A percentile compares a stretch with the other conserved stretches of the same genome.
phyloP scores from a whole-genome alignment of 2,329 filamentous ascomycete genomes.

The Eurotiales sp. region DNA sequence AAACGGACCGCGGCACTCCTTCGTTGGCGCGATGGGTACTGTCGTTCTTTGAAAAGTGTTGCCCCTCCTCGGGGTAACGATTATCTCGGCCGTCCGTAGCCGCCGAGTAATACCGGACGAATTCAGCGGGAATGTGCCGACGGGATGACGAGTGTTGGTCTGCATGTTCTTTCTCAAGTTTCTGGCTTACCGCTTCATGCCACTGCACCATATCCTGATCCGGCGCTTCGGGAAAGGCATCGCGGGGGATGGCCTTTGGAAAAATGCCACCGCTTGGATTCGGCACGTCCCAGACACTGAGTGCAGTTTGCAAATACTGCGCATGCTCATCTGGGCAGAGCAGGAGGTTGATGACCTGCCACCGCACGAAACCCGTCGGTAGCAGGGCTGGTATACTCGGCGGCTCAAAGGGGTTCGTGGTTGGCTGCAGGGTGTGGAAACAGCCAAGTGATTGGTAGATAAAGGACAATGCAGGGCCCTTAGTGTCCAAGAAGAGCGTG shows the following conservation, averaged over 20 bases:
- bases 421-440: conserved; percentile 78
- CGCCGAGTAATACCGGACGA: conserved; percentile 22
- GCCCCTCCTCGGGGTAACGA: conserved; percentile 23
- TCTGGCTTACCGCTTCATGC: conserved; percentile 74
- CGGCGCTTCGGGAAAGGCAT: conserved; percentile 66
- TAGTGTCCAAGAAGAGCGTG: conserved; percentile 72
- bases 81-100: conserved; percentile 31
- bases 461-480: conserved; percentile 73
- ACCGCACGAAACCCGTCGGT: conserved; percentile 78
- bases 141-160: conserved; percentile 33
- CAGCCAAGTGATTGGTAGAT: conserved; percentile 91
- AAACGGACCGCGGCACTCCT: neutral
- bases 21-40: conserved; percentile 8
- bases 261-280: conserved; percentile 62
- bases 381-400: conserved; percentile 83
- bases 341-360: conserved; percentile 88
- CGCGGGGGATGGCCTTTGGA: conserved; percentile 61
- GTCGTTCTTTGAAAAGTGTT: conserved; percentile 14
- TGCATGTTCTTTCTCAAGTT: conserved; percentile 60
- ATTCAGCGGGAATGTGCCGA: conserved; percentile 27
- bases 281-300: conserved; percentile 70
- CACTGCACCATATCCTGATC: conserved; percentile 80
- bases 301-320: conserved; percentile 74
- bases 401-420: conserved; percentile 62
- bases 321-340: conserved; percentile 86